A percentile compares a stretch with the other conserved stretches of the same genome.
Conservation (phyloP, 768 basidiomycete species). For the Chalciporus pseudorubinellus region DNA sequence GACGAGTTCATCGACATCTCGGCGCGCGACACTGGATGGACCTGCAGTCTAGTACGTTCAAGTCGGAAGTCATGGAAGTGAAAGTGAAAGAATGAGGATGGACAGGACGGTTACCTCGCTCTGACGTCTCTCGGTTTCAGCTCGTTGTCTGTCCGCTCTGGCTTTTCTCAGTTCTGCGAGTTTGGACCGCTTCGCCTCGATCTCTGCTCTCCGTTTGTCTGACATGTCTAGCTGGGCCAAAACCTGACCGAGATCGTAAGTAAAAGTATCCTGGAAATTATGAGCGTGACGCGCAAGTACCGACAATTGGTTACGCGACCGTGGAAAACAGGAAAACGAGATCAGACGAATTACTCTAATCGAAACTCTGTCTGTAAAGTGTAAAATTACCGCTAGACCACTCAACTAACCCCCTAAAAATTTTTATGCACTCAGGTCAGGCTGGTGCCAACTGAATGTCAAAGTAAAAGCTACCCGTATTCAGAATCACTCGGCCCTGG, state of each 20-base stretch:
- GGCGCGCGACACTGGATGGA: conserved; percentile 41
- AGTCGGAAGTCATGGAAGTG: background rate
- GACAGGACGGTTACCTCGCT: conserved; percentile 20
- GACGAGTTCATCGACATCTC: conserved; percentile 73
- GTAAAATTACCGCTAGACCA: too few species aligned
- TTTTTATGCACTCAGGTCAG: too few species aligned
- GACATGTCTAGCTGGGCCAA: conserved; percentile 40
- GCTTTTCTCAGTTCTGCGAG: conserved; percentile 81
- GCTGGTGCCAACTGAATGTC: too few species aligned
- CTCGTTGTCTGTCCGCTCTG: conserved; percentile 64
- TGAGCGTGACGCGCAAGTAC: background rate
- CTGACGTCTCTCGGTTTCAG: conserved; percentile 42
- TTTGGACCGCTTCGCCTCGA: conserved; percentile 87
- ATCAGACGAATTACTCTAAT: too few species aligned
- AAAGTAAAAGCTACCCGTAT: too few species aligned
- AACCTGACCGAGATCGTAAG: background rate
- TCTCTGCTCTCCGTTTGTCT: conserved; percentile 76
- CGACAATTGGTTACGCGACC: conserved; percentile 1
- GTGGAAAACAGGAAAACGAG: conserved; percentile 6
- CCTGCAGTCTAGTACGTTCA: conserved; percentile 32
- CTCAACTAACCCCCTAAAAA: too few species aligned
- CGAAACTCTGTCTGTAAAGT: too few species aligned
- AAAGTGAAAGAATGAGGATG: conserved; percentile 1
- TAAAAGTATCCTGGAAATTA: background rate
- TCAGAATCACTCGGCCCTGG: too few species aligned